Evolutionary conservation across 1,284 basidiomycete genomes (phyloP).

Genomic region (Pseudozyma thailandica): DNA sequence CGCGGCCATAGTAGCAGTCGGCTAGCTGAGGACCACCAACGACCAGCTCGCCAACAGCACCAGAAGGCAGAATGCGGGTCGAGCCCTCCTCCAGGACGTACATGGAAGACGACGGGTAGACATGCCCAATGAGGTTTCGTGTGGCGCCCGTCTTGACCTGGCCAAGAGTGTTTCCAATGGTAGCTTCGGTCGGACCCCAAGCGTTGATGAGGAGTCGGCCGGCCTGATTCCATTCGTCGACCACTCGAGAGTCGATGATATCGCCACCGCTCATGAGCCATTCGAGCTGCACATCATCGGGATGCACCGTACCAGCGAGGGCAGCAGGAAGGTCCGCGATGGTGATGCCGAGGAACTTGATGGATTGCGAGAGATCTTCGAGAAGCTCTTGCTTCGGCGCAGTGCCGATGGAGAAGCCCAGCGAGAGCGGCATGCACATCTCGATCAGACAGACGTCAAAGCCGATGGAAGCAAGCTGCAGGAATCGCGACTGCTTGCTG

Average conservation of each 20-base stretch:
- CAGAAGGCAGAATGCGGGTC: conserved; percentile 33
- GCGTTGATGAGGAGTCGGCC: conserved; percentile 64
- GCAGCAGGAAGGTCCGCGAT: conserved; percentile 65
- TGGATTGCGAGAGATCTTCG: conserved; percentile 56
- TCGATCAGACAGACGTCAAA: conserved; percentile 67
- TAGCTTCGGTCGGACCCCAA: conserved; percentile 66
- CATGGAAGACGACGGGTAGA: conserved; percentile 55
- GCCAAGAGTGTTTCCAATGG: conserved; percentile 67
- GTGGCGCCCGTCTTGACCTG: conserved; percentile 47
- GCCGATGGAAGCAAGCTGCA: conserved; percentile 65
- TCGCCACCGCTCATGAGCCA: conserved; percentile 68
- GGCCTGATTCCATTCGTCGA: conserved; percentile 58
- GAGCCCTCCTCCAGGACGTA: conserved; percentile 48
- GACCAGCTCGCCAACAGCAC: conserved; percentile 62
- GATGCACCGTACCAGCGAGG: conserved; percentile 60
- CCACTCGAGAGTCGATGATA: conserved; percentile 61
- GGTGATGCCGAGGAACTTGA: conserved; percentile 58
- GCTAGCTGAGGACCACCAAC: conserved; percentile 65
- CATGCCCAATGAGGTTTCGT: conserved; percentile 57
- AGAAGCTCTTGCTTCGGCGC: conserved; percentile 63
- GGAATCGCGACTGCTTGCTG: conserved; percentile 48
- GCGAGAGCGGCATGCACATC: conserved; percentile 63
- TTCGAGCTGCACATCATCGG: conserved; percentile 55
- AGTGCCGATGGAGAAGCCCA: conserved; percentile 60
- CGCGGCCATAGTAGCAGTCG: conserved; percentile 60